A percentile compares a stretch with the other conserved stretches of the same genome.
Evolutionary conservation across 1,284 basidiomycete genomes (phyloP).

Genomic region (Naganishia sp.): DNA sequence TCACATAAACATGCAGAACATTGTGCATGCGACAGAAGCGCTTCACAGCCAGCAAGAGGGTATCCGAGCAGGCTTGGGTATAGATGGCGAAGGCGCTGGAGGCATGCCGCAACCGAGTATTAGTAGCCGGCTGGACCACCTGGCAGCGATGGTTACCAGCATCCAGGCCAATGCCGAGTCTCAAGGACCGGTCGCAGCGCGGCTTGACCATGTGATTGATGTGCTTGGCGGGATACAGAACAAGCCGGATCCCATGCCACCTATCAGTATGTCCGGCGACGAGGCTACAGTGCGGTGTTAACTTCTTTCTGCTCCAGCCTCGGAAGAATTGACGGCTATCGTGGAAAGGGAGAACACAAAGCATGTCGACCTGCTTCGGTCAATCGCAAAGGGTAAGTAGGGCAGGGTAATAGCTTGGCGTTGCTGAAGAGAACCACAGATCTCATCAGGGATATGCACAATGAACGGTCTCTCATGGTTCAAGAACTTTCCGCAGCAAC

Average conservation of each 20-base stretch:
- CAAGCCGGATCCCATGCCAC: slow-evolving; percentile 10
- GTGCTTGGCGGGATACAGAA: slow-evolving; percentile 9
- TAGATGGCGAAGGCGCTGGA: not conserved
- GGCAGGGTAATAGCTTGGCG: not conserved
- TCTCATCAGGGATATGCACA: slow-evolving; percentile 16
- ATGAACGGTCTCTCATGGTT: slow-evolving; percentile 15
- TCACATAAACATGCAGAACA: not conserved
- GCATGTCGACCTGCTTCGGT: slow-evolving; percentile 16
- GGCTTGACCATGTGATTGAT: slow-evolving; percentile 14
- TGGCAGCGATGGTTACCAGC: not conserved
- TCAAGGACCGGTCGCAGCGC: slow-evolving; percentile 9
- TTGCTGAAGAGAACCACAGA: not conserved
- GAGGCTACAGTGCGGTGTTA: too few relatives aligned
- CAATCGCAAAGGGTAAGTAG: slow-evolving; percentile 10
- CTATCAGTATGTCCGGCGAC: slow-evolving; percentile 12
- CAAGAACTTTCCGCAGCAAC: slow-evolving; percentile 18
- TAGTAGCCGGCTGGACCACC: slow-evolving; percentile 4
- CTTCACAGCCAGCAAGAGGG: slow-evolving; percentile 3
- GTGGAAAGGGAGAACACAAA: slow-evolving; percentile 19
- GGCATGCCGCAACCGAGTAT: not conserved
- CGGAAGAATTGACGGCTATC: slow-evolving; percentile 17
- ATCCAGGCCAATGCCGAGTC: slow-evolving; percentile 3
- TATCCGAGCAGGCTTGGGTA: slow-evolving; percentile 6
- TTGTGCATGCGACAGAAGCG: not conserved
- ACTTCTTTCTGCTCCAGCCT: not conserved